Evolutionary conservation across 139 green algal genomes (phyloP).

Genomic region (Volvox reticuliferus): DNA sequence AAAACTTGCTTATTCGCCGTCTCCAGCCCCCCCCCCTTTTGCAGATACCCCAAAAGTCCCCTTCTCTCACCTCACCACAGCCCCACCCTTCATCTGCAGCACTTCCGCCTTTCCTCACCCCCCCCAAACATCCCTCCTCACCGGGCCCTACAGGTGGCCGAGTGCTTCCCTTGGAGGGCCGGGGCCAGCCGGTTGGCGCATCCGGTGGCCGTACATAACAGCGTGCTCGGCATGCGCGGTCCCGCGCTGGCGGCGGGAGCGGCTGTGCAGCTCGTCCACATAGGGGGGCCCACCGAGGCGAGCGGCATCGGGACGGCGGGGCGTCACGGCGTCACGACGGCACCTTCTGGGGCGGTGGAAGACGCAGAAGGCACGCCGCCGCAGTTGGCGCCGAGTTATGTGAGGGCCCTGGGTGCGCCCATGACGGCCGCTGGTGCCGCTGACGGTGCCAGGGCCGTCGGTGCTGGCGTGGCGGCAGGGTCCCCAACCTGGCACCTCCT

Average conservation of each 20-base stretch:
- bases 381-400: neutral
- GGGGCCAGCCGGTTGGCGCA: slow-evolving; percentile 65
- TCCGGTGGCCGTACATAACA: slow-evolving; percentile 80
- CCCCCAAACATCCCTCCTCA: too few species aligned
- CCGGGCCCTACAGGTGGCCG: slow-evolving; percentile 64
- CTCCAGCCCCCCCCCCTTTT: too few species aligned
- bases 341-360: neutral
- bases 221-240: slow-evolving; percentile 86
- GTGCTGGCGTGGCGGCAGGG: neutral
- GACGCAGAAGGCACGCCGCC: neutral
- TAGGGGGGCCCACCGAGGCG: neutral
- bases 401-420: neutral
- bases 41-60: too few species aligned
- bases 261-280: slow-evolving; percentile 34
- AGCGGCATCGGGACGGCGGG: neutral
- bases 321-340: neutral
- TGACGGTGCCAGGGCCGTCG: neutral
- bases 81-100: too few species aligned
- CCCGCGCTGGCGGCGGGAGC: slow-evolving; percentile 67
- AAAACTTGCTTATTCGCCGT: too few species aligned
- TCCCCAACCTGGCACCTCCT: slow-evolving; percentile 66
- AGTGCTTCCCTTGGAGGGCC: slow-evolving; percentile 84
- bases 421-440: neutral
- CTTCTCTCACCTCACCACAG: too few species aligned
- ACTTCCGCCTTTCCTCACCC: too few species aligned